phyloP scores from a whole-genome alignment of 805 yeast genomes.

The Ogataea pini region DNA sequence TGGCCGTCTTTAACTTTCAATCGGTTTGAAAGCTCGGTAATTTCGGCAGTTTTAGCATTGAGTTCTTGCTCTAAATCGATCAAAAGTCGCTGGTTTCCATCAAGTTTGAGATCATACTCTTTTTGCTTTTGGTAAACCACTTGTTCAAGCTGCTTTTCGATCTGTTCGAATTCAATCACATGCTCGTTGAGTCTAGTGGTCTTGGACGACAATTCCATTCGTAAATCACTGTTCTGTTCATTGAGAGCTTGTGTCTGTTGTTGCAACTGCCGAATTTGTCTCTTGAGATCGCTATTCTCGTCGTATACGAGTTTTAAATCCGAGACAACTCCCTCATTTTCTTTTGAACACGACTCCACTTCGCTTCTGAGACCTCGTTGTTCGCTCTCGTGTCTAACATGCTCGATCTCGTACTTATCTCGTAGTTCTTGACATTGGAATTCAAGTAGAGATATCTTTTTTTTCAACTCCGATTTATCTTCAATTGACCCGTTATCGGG shows the following conservation, averaged over 20 bases:
- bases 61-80: conserved; percentile 5
- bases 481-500: neutral
- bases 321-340: conserved; percentile 35
- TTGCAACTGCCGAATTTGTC: conserved; percentile 36
- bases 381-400: conserved; percentile 1
- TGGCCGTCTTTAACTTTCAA: conserved; percentile 15
- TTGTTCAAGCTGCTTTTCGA: conserved; percentile 9
- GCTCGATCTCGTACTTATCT: conserved; percentile 8
- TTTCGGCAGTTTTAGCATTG: conserved; percentile 15
- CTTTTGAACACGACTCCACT: conserved; percentile 25
- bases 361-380: conserved; percentile 13
- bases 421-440: conserved; percentile 4
- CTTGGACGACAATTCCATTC: conserved; percentile 10
- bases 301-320: conserved; percentile 19
- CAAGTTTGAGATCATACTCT: conserved; percentile 6
- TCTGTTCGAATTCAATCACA: conserved; percentile 22
- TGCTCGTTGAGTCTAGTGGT: conserved; percentile 6
- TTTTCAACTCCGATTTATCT: neutral
- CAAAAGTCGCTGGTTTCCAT: conserved; percentile 2
- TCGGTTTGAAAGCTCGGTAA: conserved; percentile 25
- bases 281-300: conserved; percentile 34
- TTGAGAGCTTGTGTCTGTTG: neutral
- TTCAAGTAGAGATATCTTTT: neutral
- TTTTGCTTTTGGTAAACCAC: conserved; percentile 2
- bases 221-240: conserved; percentile 6